These are phyloP conservation scores for Suhomyces prunicola DNA, from an alignment of 805 yeast species.

Conservation along the genomic window DNA sequence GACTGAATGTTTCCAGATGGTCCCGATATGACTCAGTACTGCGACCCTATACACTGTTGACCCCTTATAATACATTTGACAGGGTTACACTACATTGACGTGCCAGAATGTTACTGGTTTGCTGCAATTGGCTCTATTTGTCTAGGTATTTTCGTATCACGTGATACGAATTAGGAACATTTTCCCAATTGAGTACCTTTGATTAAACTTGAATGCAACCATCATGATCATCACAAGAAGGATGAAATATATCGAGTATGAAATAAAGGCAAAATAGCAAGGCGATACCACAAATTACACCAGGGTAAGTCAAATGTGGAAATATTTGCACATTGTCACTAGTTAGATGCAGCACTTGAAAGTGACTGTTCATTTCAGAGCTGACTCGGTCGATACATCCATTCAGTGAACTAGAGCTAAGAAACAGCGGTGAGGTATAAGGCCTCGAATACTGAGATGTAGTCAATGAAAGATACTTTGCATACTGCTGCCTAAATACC, in stretches of 20 bases:
- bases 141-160: neutral
- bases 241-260: too few species aligned
- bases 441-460: neutral
- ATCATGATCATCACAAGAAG: too few species aligned
- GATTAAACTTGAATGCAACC: too few species aligned
- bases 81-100: neutral
- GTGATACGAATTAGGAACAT: neutral
- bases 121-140: neutral
- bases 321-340: neutral
- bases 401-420: neutral
- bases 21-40: neutral
- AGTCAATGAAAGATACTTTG: neutral
- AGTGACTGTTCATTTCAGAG: neutral
- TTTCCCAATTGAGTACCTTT: too few species aligned
- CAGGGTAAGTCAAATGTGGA: too few species aligned
- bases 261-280: neutral
- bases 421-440: neutral
- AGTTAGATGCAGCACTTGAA: neutral
- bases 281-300: neutral
- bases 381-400: neutral
- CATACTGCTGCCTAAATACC: neutral
- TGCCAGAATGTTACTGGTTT: neutral
- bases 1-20: too few species aligned
- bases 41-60: neutral
- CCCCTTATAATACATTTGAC: too few species aligned